These are phyloP conservation scores for Xanthoparmelia taractica DNA, from an alignment of 495 filamentous ascomycete genomes.

Conservation along the genomic window DNA sequence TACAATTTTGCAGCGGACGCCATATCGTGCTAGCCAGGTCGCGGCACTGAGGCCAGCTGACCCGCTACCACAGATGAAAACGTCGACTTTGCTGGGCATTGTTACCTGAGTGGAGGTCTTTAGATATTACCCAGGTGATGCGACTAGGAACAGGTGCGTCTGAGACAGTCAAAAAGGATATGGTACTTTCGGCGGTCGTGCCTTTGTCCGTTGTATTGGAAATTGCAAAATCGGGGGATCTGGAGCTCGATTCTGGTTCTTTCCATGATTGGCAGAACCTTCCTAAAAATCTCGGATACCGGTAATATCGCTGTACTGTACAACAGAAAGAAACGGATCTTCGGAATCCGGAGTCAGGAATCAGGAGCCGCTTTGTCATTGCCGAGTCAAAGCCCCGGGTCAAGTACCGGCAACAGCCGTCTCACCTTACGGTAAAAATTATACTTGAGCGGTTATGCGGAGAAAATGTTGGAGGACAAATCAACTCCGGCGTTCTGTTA, in stretches of 20 bases:
- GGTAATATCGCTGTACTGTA: neutral
- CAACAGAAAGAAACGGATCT: constrained; percentile 1
- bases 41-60: constrained; percentile 11
- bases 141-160: too few species aligned
- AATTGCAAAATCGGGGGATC: neutral
- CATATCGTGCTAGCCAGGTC: constrained; percentile 7
- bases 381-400: too few species aligned
- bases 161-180: neutral
- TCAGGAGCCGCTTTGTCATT: neutral
- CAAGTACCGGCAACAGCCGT: too few species aligned
- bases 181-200: neutral
- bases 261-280: too few species aligned
- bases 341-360: too few species aligned
- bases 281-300: constrained; percentile 2
- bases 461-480: too few species aligned
- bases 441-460: too few species aligned
- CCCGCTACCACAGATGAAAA: constrained; percentile 10
- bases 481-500: too few species aligned
- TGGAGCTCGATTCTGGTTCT: too few species aligned
- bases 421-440: too few species aligned
- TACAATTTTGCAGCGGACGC: constrained; percentile 6
- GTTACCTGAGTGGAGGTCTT: neutral
- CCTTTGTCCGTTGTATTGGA: neutral
- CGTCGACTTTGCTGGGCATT: constrained; percentile 4
- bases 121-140: neutral